Base-by-base conservation (phyloP, 1,284 basidiomycete genomes). In the Trichosporon sp. region DNA sequence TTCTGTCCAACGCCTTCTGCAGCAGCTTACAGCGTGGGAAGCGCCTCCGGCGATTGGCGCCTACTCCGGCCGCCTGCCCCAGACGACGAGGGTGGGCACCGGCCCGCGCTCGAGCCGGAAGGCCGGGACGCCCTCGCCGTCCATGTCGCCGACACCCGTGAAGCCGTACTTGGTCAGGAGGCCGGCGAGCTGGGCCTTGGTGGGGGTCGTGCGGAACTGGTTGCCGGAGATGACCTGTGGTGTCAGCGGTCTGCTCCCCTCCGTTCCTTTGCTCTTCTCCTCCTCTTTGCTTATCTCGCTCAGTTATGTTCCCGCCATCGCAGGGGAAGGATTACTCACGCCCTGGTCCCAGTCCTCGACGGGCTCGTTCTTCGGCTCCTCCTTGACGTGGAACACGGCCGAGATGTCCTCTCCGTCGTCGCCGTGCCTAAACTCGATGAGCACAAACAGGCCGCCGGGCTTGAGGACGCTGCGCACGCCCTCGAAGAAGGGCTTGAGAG, bases 381-480 rank as follows among this genome's bases (percentile, higher is more conserved):
- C 29, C 47, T 62, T 64, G 35, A 62, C 29, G 44, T 70, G 69
- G 66, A 44, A 67, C n/a, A 42, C 25, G 29, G 31, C 31, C 2
- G 15, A 25, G 3, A 66, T n/a, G 23, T 70, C 69, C 47, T 70
- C 44, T 18, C 69, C 69, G 12, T 64, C 18, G 0, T 44, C 60
- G 1, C 23, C 53, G 21, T 69, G 62, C 21, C 58, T 64, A 13
- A 81, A 79, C 65, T 81, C 79, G 12, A 76, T 75, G 21, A 78
- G 65, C 15, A 78, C 75, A 6, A 80, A 38, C 70, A 70, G 75
- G 35, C 77, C 78, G 1, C 76, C 79, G 0, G 63, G 34, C 25
- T 47, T 64, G 18, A 81, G 42, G 23, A 81, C 38, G 2, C 69
- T 68, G 32, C 63, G 47, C 3, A 75, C 42, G 32, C 78, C 79